phyloP scores from a whole-genome alignment of 2,329 filamentous ascomycete species.

The Cordyceps cicadae region DNA sequence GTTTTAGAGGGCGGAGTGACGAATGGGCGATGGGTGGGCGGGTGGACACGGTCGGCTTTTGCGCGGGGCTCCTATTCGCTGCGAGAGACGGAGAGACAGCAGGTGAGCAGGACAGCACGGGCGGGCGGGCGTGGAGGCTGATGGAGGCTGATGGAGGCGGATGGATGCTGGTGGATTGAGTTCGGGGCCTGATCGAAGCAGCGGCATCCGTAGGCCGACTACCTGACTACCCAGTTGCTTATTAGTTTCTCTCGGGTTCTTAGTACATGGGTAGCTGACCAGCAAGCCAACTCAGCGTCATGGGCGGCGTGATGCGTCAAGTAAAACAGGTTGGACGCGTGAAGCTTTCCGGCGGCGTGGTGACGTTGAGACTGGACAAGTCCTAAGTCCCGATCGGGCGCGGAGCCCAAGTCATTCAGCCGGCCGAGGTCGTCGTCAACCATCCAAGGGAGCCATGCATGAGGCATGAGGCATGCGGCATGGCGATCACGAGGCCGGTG shows the following conservation, averaged over 20 bases:
- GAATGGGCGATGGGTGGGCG: slow-evolving; percentile 11
- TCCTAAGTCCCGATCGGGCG: background rate
- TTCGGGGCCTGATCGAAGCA: background rate
- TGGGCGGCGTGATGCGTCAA: background rate
- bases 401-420: slow-evolving; percentile 1
- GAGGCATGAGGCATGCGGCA: too few relatives aligned
- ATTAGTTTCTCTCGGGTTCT: too few relatives aligned
- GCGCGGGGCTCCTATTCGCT: slow-evolving; percentile 9
- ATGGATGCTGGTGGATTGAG: background rate
- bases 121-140: background rate
- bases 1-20: slow-evolving; percentile 19
- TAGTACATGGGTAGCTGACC: background rate
- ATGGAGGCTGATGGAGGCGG: slow-evolving; percentile 1
- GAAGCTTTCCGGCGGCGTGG: background rate
- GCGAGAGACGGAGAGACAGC: background rate
- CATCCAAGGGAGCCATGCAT: background rate
- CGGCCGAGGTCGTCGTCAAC: background rate
- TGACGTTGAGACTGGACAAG: background rate
- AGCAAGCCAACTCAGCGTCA: background rate
- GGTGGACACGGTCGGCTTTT: slow-evolving; percentile 13
- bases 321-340: background rate
- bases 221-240: too few relatives aligned
- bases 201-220: background rate
- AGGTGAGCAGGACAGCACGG: slow-evolving; percentile 4
- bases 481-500: slow-evolving; percentile 3